phyloP scores from a whole-genome alignment of 345 rosid genomes.

The Camelina neglecta region DNA sequence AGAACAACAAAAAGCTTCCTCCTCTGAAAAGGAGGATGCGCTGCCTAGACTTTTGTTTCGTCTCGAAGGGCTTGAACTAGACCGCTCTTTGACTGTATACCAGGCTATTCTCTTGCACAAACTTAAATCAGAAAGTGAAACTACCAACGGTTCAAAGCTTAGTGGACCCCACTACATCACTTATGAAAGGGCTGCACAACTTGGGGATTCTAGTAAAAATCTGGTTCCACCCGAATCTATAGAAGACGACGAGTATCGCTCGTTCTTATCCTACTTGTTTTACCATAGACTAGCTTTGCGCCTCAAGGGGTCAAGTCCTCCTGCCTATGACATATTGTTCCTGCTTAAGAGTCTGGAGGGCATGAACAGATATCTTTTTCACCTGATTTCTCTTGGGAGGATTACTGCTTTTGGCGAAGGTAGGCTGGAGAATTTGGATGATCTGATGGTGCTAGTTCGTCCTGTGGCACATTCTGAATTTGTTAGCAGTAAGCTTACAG shows the following conservation, averaged over 20 bases:
- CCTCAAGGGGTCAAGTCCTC: slow-evolving; percentile 61
- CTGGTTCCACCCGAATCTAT: slow-evolving; percentile 31
- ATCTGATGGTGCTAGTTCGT: slow-evolving; percentile 55
- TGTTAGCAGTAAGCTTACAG: slow-evolving; percentile 81
- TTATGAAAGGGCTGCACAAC: slow-evolving; percentile 57
- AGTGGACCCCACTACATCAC: slow-evolving; percentile 64
- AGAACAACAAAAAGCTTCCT: slow-evolving; percentile 38
- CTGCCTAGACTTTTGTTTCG: slow-evolving; percentile 61
- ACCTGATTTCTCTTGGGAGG: slow-evolving; percentile 68
- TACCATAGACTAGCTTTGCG: slow-evolving; percentile 57
- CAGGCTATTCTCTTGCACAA: slow-evolving; percentile 81
- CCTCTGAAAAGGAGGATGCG: slow-evolving; percentile 46
- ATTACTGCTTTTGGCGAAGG: slow-evolving; percentile 71
- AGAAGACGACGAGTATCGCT: slow-evolving; percentile 43
- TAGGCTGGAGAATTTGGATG: slow-evolving; percentile 62
- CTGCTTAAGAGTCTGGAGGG: slow-evolving; percentile 81
- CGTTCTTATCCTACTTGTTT: slow-evolving; percentile 61
- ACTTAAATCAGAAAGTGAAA: slow-evolving; percentile 61
- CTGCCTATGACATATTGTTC: slow-evolving; percentile 66
- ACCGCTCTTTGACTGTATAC: slow-evolving; percentile 62
- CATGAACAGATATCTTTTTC: slow-evolving; percentile 68
- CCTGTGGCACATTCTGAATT: slow-evolving; percentile 68
- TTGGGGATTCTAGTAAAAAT: slow-evolving; percentile 38
- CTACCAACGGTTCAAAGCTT: slow-evolving; percentile 54
- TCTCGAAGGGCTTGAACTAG: slow-evolving; percentile 68